Conservation (phyloP, 805 yeast species). For the Vanderwaltozyma polyspora region DNA sequence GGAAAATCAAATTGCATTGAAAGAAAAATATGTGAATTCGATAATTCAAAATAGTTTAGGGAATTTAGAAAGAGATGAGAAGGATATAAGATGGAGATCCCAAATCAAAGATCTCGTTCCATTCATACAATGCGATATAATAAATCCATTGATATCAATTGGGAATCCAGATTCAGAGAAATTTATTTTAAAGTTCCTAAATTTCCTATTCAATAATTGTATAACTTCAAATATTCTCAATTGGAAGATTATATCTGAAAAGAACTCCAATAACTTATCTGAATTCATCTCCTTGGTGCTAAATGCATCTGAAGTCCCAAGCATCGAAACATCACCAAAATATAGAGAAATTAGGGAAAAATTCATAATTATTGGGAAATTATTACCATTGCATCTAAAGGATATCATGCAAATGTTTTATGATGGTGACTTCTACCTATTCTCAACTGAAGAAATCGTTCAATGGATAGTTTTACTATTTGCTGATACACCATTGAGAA, state of each 20-base stretch:
- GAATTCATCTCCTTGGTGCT: constrained; percentile 19
- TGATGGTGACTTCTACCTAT: constrained; percentile 31
- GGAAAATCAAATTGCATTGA: constrained; percentile 10
- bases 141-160: constrained; percentile 10
- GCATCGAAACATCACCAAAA: constrained; percentile 8
- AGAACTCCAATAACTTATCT: constrained; percentile 22
- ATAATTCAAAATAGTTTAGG: constrained; percentile 11
- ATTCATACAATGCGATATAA: constrained; percentile 10
- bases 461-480: constrained; percentile 29
- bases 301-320: constrained; percentile 12
- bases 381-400: constrained; percentile 29
- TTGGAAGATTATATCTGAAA: constrained; percentile 27
- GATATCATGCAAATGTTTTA: constrained; percentile 33
- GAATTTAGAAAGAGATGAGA: constrained; percentile 14
- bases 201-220: constrained; percentile 15
- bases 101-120: constrained; percentile 14
- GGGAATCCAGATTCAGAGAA: constrained; percentile 6
- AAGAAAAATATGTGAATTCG: constrained; percentile 9
- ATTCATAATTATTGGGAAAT: constrained; percentile 17
- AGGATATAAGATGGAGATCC: constrained; percentile 15
- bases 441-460: constrained; percentile 29
- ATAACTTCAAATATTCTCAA: constrained; percentile 12
- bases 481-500: constrained; percentile 31
- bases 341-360: constrained; percentile 22
- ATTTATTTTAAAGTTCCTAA: constrained; percentile 8